These are phyloP conservation scores for Kingdonia uniflora DNA, from an alignment of 164 flowering plant genomes.

Conservation along the genomic window DNA sequence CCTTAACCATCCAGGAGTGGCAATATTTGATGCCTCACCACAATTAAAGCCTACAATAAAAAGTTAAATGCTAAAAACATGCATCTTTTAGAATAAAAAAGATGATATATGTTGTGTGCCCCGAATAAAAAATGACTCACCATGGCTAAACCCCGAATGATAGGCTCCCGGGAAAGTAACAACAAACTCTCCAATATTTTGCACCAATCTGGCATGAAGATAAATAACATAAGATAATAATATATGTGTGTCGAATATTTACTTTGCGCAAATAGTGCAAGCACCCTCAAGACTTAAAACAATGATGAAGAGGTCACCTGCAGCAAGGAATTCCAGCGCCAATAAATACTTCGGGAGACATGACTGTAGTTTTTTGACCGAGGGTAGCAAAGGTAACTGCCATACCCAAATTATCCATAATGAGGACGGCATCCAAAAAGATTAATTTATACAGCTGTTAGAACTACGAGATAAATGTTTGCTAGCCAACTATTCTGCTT, in stretches of 20 bases:
- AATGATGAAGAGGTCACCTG: slow-evolving; percentile 44
- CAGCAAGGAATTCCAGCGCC: slow-evolving; percentile 94
- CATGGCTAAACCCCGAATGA: slow-evolving; percentile 98
- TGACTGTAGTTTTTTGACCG: slow-evolving; percentile 94
- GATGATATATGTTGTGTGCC: too few relatives aligned
- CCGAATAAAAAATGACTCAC: slow-evolving; percentile 29
- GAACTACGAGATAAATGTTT: too few relatives aligned
- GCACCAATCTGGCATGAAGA: slow-evolving; percentile 67
- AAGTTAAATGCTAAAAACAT: slow-evolving; percentile 3
- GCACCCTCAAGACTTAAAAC: slow-evolving; percentile 1
- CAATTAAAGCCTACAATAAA: slow-evolving; percentile 65
- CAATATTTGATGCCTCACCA: slow-evolving; percentile 98
- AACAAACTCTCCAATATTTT: slow-evolving; percentile 97
- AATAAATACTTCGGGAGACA: slow-evolving; percentile 94
- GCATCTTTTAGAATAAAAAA: too few relatives aligned
- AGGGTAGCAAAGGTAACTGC: slow-evolving; percentile 88
- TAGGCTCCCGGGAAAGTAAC: slow-evolving; percentile 98
- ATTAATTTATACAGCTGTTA: too few relatives aligned
- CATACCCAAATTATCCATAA: neutral
- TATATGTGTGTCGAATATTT: neutral
- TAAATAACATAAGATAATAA: slow-evolving; percentile 9
- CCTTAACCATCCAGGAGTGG: slow-evolving; percentile 94
- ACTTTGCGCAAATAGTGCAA: neutral
- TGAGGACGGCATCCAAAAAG: too few relatives aligned
- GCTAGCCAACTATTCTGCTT: too few relatives aligned